phyloP scores from a whole-genome alignment of 2,329 filamentous ascomycete species.

The Aspergillus niger region DNA sequence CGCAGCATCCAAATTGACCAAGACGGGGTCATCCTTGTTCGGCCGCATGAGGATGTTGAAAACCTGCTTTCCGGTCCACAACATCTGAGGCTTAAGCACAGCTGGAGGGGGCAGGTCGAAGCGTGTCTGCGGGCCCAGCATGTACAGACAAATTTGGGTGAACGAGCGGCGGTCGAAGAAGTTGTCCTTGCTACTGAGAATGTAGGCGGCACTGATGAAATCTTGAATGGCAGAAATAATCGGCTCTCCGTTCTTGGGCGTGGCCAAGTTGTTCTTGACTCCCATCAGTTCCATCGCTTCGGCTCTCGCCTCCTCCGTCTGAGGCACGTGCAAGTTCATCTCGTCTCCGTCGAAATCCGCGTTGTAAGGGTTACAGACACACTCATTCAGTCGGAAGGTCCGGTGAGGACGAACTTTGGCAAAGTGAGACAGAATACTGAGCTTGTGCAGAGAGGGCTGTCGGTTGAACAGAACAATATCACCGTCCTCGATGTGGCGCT shows the following conservation, averaged over 20 bases:
- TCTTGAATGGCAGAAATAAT: slow-evolving; percentile 99
- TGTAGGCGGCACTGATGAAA: slow-evolving; percentile 93
- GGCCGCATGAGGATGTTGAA: slow-evolving; percentile 91
- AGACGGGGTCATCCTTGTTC: slow-evolving; percentile 77
- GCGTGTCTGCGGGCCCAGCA: slow-evolving; percentile 78
- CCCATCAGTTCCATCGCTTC: slow-evolving; percentile 98
- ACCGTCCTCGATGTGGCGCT: slow-evolving; percentile 91
- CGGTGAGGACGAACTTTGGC: slow-evolving; percentile 93
- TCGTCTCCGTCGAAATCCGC: slow-evolving; percentile 99
- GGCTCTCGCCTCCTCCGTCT: slow-evolving; percentile 93
- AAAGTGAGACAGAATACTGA: slow-evolving; percentile 95
- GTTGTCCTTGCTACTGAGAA: slow-evolving; percentile 87
- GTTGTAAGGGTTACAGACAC: slow-evolving; percentile 97
- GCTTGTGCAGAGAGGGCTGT: slow-evolving; percentile 95
- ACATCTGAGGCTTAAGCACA: slow-evolving; percentile 77
- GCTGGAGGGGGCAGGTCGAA: slow-evolving; percentile 86
- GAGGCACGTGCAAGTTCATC: slow-evolving; percentile 98
- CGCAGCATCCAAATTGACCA: slow-evolving; percentile 90
- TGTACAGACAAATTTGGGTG: slow-evolving; percentile 86
- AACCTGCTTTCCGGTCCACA: slow-evolving; percentile 97
- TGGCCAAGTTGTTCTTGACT: slow-evolving; percentile 93
- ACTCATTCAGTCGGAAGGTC: slow-evolving; percentile 96
- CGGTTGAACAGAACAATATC: slow-evolving; percentile 98
- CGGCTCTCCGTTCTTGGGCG: slow-evolving; percentile 95
- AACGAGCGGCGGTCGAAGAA: slow-evolving; percentile 91